Percentiles rank a stretch among this genome's conserved stretches.
phyloP scores from a whole-genome alignment of 1,284 basidiomycete genomes.

The Cutaneotrichosporon cavernicola region DNA sequence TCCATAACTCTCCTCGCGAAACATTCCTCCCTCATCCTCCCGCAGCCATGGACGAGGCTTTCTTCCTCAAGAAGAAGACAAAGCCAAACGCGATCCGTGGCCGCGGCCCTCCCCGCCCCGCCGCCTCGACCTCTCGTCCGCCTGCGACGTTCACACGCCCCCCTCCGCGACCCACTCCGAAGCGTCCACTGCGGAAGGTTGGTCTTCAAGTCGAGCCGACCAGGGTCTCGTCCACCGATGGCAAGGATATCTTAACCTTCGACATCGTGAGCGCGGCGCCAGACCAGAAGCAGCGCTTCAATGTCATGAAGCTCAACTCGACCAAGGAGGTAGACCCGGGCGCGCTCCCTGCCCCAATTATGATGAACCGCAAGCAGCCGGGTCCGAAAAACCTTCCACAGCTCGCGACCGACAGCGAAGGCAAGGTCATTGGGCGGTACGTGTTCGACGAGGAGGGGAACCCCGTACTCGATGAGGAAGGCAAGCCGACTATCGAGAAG shows the following conservation, averaged over 20 bases:
- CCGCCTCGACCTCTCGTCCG: neutral
- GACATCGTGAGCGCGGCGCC: slow-evolving; percentile 40
- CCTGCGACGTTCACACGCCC: slow-evolving; percentile 2
- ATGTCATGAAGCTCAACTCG: slow-evolving; percentile 44
- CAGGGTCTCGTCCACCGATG: slow-evolving; percentile 7
- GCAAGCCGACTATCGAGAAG: slow-evolving; percentile 40
- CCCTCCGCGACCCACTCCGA: slow-evolving; percentile 5
- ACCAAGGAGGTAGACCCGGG: slow-evolving; percentile 37
- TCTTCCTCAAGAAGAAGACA: slow-evolving; percentile 44
- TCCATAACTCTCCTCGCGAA: neutral
- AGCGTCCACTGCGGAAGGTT: neutral
- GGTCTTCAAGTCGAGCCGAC: neutral
- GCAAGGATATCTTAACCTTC: slow-evolving; percentile 35
- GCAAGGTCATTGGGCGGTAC: slow-evolving; percentile 43
- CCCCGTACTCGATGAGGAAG: slow-evolving; percentile 42
- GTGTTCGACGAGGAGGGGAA: slow-evolving; percentile 44
- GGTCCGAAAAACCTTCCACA: slow-evolving; percentile 33
- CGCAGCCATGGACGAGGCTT: slow-evolving; percentile 33
- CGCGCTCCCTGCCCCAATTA: slow-evolving; percentile 33
- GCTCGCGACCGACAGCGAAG: slow-evolving; percentile 38
- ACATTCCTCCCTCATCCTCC: neutral
- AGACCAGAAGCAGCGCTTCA: slow-evolving; percentile 35
- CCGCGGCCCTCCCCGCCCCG: slow-evolving; percentile 2
- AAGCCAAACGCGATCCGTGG: slow-evolving; percentile 7
- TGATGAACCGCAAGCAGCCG: slow-evolving; percentile 47